Base-by-base conservation (phyloP, 306 rosid genomes). In the Benincasa hispida region DNA sequence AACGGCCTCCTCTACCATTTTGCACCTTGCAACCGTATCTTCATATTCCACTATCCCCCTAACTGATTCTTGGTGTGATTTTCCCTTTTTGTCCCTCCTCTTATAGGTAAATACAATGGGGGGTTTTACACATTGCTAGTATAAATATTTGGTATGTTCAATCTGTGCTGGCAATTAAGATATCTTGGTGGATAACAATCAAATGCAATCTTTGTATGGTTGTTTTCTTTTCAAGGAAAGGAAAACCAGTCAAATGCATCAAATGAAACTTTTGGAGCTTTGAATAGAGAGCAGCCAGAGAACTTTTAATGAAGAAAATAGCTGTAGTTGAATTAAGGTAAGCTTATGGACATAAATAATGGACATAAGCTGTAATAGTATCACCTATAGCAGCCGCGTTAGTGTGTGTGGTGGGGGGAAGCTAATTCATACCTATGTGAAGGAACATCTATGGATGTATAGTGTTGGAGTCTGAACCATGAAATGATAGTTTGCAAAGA, bases 381-480 rank as follows among this genome's bases (percentile, higher is more conserved):
- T 18, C 57, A 12, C 59, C 59, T n/a, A 54, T 9, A 13, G 59
- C n/a, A 22, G 60, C 21, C 11, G 60, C 56, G 56, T 51, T 18
- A 5, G 22, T 17, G 60, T n/a, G 60, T 10, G 28, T 19, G 59
- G 60, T 2, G 60, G 27, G 5, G 25, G 27, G 10, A 39, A 39
- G 73, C 55, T 21, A 57, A 34, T 70, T 76, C 73, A 75, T 87
- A 93, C 98, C 97, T 90, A 79, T 94, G 97, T 18, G 87, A 91
- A 51, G 98, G 97, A 85, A 94, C 96, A 32, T 86, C 91, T 80
- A 87, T 79, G 66, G 93, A 85, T 17, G 97, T n/a, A n/a, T 83
- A 91, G 81, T 91, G 92, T 76, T 94, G 98, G 80, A 94, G 90
- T 84, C 88, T 87, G 91, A 94, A 91, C 98, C 97, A 94, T 65